A percentile compares a stretch with the other conserved stretches of the same genome.
These are phyloP conservation scores for Umbilicaria muhlenbergii DNA, from an alignment of 495 filamentous ascomycete species.

Conservation along the genomic window DNA sequence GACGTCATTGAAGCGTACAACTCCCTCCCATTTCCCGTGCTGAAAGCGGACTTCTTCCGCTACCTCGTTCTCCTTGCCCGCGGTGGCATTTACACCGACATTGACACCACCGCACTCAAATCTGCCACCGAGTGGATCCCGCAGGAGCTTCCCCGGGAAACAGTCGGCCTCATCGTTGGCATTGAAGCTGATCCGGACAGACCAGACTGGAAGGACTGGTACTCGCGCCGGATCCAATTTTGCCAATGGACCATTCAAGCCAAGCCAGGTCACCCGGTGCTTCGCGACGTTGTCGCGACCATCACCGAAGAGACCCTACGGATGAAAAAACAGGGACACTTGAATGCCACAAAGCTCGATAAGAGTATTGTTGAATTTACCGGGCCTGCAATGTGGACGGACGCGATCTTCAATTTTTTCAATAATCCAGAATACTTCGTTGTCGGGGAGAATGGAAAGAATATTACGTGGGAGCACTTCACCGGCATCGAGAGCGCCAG, in stretches of 20 bases:
- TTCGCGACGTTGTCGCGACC: slow-evolving; percentile 72
- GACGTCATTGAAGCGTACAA: slow-evolving; percentile 89
- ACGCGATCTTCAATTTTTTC: slow-evolving; percentile 80
- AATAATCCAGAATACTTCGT: slow-evolving; percentile 86
- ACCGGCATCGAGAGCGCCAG: slow-evolving; percentile 68
- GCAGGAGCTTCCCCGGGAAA: slow-evolving; percentile 51
- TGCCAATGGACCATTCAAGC: slow-evolving; percentile 98
- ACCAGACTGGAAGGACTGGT: slow-evolving; percentile 88
- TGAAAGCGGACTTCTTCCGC: slow-evolving; percentile 97
- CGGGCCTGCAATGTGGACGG: slow-evolving; percentile 89
- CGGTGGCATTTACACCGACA: slow-evolving; percentile 92
- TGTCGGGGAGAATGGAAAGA: slow-evolving; percentile 44
- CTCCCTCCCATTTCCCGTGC: slow-evolving; percentile 65
- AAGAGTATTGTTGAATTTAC: slow-evolving; percentile 92
- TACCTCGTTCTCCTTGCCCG: slow-evolving; percentile 89
- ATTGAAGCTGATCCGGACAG: slow-evolving; percentile 95
- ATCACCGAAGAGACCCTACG: slow-evolving; percentile 71
- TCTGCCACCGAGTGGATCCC: slow-evolving; percentile 83
- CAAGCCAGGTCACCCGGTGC: slow-evolving; percentile 85
- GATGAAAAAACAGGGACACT: slow-evolving; percentile 52
- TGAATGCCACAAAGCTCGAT: slow-evolving; percentile 46
- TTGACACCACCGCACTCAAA: slow-evolving; percentile 76
- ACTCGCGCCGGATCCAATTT: slow-evolving; percentile 89
- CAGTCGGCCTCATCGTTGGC: slow-evolving; percentile 74
- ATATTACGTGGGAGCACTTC: slow-evolving; percentile 78